Base-by-base conservation (phyloP, 192 early-diverging fungal genomes). In the Coemansia sp. region DNA sequence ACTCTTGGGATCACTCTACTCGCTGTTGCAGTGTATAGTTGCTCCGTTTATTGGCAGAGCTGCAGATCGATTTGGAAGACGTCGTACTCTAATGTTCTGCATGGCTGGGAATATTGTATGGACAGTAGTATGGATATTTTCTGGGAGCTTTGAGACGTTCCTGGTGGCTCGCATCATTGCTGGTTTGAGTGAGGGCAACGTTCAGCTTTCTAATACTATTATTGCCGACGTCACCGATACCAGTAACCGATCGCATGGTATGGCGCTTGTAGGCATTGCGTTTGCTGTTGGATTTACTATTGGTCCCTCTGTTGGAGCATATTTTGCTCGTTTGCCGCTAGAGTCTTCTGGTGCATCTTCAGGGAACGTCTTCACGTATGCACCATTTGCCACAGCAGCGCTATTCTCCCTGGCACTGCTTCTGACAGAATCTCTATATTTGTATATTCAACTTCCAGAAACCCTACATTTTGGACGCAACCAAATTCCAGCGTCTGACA, bases 101-200 rank as follows among this genome's bases (percentile, higher is more conserved):
- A 97, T 97, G 94, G 87, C 91, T 19, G 95, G 97, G 25, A 99
- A 99, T 74, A 83, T 91, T 18, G 28, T 89, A 7, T 96, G 94
- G 32, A 94, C 93, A 57, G 66, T 88, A 12, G 65, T 97, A n/a
- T 99, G 97, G 97, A 81, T 94, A 30, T 93, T 95, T 65, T 86
- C 93, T 0, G 71, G 82, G 38, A 85, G 90, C 14, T 99, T 99
- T 64, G 82, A 85, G 44, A 68, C 83, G 27, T 99, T 99, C 70
- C 84, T 99, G 26, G 65, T 87, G 6, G 90, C 94, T 6, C 81
- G 97, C 9, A 75, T 96, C 44, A 84, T 99, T 47, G 97, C 90
- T 4, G 97, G 97, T 10, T 80, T 99, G 58, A 94, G 92, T 54
- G 97, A 99, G 69, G 97, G 97, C 48, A 99, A 99, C 65, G 94